A percentile compares a stretch with the other conserved stretches of the same genome.
Evolutionary conservation across 345 rosid species (phyloP).

Genomic region (Eutrema yunnanense): DNA sequence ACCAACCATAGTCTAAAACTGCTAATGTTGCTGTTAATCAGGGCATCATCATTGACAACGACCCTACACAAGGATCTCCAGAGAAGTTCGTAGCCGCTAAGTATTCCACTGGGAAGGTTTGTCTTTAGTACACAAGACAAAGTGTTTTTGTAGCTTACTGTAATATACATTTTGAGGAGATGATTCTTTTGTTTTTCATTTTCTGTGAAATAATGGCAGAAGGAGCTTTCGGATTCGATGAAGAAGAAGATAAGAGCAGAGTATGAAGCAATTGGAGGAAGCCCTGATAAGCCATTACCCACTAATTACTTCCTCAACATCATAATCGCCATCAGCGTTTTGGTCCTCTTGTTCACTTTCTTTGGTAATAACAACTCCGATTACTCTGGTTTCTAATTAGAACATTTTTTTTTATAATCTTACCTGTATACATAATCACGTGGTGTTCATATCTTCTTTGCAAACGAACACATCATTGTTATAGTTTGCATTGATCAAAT

Average conservation of each 20-base stretch:
- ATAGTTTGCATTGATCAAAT: not conserved
- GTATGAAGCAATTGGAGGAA: conserved; percentile 77
- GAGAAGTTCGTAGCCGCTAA: conserved; percentile 92
- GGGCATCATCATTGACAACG: conserved; percentile 67
- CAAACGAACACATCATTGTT: not conserved
- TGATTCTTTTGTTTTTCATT: not conserved
- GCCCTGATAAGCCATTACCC: conserved; percentile 68
- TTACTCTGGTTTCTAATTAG: conserved; percentile 21
- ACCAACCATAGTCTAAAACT: not conserved
- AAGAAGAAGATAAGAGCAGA: conserved; percentile 90
- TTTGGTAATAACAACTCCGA: conserved; percentile 43
- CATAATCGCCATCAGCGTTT: conserved; percentile 60
- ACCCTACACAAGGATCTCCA: conserved; percentile 33
- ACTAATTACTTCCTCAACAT: conserved; percentile 84
- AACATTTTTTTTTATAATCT: not conserved
- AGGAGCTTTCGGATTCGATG: conserved; percentile 78
- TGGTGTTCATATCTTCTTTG: not conserved
- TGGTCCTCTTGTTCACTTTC: conserved; percentile 61
- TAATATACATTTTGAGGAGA: not conserved
- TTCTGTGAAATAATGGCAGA: conserved; percentile 39
- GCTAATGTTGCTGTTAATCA: conserved; percentile 22
- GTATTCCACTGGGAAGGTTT: conserved; percentile 80
- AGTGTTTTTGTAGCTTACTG: not conserved
- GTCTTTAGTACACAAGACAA: not conserved
- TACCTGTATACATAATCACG: not conserved